Base-by-base conservation (phyloP, 2,329 filamentous ascomycete genomes). In the Cladophialophora immunda region DNA sequence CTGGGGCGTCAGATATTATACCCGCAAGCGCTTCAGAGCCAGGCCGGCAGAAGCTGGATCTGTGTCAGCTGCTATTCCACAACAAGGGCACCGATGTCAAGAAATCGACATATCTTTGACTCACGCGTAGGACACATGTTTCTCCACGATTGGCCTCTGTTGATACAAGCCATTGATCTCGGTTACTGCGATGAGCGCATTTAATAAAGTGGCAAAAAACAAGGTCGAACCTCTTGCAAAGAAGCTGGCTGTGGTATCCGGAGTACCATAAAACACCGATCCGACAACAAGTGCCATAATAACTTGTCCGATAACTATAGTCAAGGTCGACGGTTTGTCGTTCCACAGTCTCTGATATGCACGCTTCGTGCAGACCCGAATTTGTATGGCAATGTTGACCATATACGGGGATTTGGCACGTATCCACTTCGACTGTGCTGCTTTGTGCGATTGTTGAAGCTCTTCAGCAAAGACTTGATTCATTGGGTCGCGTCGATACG, bases 91-190 rank as follows among this genome's bases (percentile, higher is more conserved):
- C 60, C 80, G 0, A 91, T 89, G 17, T 86, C 92, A 69, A 96
- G 91, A 4, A 88, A 90, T 58, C 92, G 87, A 86, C 65, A 67
- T 52, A 71, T 41, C 17, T 54, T 62, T n/a, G 55, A 63, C 77
- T 89, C 85, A 84, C 19, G 93, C 93, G 76, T 97, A 97, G 66
- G 91, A 88, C 64, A 85, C 81, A 73, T 97, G 94, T 77, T 97
- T 97, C 76, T 97, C 93, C 67, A 97, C 92, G 73, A 97, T 97
- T 1, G 92, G 91, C 38, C 94, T 90, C 85, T 97, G 93, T 1
- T 92, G 87, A 76, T 95, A 97, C n/a, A 57, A 32, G 17, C 29
- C n/a, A 9, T n/a, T 57, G 29, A 57, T 57, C 19, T 57, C 54
- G 9, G 56, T 19, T 15, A 45, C 38, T 5, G 34, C 17, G 36